Evolutionary conservation across 495 filamentous ascomycete species (phyloP), one percentile per base, ranked within the genome.

Genomic region (Parathielavia hyrcaniae): DNA sequence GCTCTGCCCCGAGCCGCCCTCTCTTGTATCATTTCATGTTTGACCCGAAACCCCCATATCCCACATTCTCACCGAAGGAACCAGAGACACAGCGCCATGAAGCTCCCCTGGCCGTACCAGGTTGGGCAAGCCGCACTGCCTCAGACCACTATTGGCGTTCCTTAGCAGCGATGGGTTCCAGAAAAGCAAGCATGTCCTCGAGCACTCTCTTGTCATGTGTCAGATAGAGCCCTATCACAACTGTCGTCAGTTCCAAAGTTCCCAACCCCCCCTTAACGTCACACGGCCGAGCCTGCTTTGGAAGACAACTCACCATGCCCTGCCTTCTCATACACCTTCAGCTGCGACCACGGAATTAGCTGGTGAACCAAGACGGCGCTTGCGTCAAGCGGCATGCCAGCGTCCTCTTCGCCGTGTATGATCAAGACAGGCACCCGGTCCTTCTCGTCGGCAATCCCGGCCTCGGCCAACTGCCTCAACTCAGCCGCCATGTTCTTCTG

Each of bases 271-370:
- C 7, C n/a, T 12, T 13, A 7, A 39, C 10, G 14, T 50, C 22
- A 23, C 26, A 13, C 20, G 10, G 9, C 9, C 22, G 13, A 14
- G 4, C 22, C 0, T 1, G n/a, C 2, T 34, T 11, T 7, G 17
- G 10, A 19, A 2, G 2, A 39, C 8, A 38, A 30, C 59, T 57
- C 22, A 65, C 63, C 63, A 49, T 65, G 63, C 14, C 59, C 59
- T 0, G 53, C 60, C 2, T 57, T 51, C 16, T 59, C 49, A 20
- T 65, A 65, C 19, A 60, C 48, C 52, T 54, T 65, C 32, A 65
- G 40, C 38, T 51, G 40, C 5, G 60, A 50, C 59, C 58, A 55
- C n/a, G 52, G 52, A 10, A 65, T 32, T 10, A 65, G 44, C 43
- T 57, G 23, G 16, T 50, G 50, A 1, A 62, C 20, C 22, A 60